phyloP scores from a whole-genome alignment of 1,284 basidiomycete species.

The Violaceomyces palustris region DNA sequence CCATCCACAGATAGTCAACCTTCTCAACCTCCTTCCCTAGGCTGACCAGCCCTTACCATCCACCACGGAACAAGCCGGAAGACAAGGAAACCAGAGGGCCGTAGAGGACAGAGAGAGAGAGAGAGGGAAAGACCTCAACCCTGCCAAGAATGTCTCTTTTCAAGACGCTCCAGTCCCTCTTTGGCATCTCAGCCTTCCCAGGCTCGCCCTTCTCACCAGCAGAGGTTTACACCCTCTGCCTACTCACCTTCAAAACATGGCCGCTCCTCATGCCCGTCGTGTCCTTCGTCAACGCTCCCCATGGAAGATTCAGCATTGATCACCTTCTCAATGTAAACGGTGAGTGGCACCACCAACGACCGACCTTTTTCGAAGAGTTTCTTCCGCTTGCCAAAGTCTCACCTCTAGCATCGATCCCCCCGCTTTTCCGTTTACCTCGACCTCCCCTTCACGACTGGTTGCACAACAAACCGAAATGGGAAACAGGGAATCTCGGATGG shows the following conservation, averaged over 20 bases:
- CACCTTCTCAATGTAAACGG: conserved; percentile 28
- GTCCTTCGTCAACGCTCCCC: conserved; percentile 64
- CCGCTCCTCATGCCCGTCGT: conserved; percentile 54
- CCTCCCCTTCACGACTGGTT: conserved; percentile 52
- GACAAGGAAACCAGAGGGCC: too few species aligned
- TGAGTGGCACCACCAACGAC: background rate
- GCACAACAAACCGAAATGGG: conserved; percentile 56
- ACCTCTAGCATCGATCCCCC: conserved; percentile 1
- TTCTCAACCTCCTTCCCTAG: too few species aligned
- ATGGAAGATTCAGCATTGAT: conserved; percentile 64
- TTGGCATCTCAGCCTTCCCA: conserved; percentile 15
- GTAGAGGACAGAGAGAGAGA: too few species aligned
- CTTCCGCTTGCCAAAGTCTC: conserved; percentile 61
- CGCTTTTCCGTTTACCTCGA: background rate
- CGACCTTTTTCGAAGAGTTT: conserved; percentile 55
- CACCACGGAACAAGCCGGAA: too few species aligned
- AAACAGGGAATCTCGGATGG: conserved; percentile 64
- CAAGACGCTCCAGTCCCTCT: too few species aligned
- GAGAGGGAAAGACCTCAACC: too few species aligned
- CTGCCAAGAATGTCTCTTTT: too few species aligned
- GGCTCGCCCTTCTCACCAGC: conserved; percentile 26
- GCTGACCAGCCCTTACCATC: too few species aligned
- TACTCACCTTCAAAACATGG: conserved; percentile 53
- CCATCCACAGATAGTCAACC: too few species aligned
- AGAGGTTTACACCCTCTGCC: conserved; percentile 31